Percentiles rank a stretch among this genome's conserved stretches.
phyloP scores from a whole-genome alignment of 179 eudicot genomes.

The Silene coronaria region DNA sequence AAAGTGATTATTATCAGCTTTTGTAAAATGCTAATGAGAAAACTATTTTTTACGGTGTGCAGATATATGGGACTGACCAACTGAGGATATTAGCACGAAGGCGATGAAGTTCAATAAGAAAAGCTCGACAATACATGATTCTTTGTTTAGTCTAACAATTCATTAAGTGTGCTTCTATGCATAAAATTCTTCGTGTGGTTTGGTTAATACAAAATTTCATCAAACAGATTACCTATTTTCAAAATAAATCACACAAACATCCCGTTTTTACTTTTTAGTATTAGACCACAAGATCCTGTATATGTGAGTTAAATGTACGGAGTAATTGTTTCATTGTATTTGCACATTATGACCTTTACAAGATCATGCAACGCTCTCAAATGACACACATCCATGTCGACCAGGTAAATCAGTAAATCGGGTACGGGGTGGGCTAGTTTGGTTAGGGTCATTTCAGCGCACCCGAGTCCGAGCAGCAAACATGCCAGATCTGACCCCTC shows the following conservation, averaged over 20 bases:
- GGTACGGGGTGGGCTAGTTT: not conserved
- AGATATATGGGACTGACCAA: conserved; percentile 65
- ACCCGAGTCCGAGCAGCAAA: too few species aligned
- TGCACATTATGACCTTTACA: not conserved
- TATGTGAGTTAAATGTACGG: not conserved
- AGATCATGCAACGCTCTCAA: not conserved
- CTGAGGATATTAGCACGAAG: conserved; percentile 43
- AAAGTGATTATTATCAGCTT: not conserved
- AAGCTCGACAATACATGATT: conserved; percentile 17
- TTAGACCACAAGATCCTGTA: conserved; percentile 14
- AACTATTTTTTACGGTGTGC: conserved; percentile 14
- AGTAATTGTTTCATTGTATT: not conserved
- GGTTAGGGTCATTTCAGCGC: too few species aligned
- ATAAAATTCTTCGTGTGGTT: conserved; percentile 15
- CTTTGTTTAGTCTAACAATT: conserved; percentile 7
- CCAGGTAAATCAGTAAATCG: not conserved
- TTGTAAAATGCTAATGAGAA: not conserved
- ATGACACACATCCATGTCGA: not conserved
- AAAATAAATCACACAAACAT: conserved; percentile 14
- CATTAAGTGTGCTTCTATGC: conserved; percentile 12
- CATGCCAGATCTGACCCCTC: too few species aligned
- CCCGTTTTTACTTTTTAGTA: not conserved
- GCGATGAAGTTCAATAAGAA: conserved; percentile 14
- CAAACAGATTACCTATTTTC: conserved; percentile 3
- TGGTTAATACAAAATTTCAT: conserved; percentile 8